phyloP scores from a whole-genome alignment of 352 stramenopile species.

The Vaucheria bursata region DNA sequence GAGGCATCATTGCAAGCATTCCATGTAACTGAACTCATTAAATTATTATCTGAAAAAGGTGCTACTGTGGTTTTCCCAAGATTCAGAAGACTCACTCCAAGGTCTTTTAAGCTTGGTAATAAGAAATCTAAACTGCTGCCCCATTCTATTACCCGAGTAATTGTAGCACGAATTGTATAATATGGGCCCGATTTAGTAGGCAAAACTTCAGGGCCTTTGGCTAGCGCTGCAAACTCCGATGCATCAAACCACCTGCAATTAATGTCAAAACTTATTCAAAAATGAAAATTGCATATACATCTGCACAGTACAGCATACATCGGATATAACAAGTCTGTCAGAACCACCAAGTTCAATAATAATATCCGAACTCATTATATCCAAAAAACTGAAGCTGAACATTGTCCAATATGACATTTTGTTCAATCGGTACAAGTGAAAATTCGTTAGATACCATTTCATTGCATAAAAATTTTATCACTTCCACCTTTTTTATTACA shows the following conservation, averaged over 20 bases:
- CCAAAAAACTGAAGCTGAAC: too few species aligned
- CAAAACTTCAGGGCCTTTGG: constrained; percentile 3
- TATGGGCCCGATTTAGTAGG: background rate
- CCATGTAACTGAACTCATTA: background rate
- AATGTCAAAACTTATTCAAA: too few species aligned
- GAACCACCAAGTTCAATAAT: too few species aligned
- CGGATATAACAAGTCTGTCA: too few species aligned
- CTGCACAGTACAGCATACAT: too few species aligned
- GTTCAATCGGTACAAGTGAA: too few species aligned
- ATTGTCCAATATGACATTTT: too few species aligned
- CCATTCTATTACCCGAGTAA: constrained; percentile 19
- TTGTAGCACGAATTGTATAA: constrained; percentile 9
- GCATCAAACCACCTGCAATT: constrained; percentile 5
- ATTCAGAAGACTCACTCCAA: constrained; percentile 26
- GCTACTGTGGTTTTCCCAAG: background rate
- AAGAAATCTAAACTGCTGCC: constrained; percentile 31
- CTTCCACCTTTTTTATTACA: too few species aligned
- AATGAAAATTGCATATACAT: too few species aligned
- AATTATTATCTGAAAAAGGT: background rate
- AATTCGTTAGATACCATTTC: too few species aligned
- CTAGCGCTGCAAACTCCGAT: background rate
- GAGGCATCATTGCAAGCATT: constrained; percentile 2
- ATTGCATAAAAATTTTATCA: too few species aligned
- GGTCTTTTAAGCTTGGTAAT: constrained; percentile 20
- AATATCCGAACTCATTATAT: too few species aligned